Percentiles rank a stretch among this genome's conserved stretches.
Conservation (phyloP, 1,139 yeast genomes). For the Pichia sp. region DNA sequence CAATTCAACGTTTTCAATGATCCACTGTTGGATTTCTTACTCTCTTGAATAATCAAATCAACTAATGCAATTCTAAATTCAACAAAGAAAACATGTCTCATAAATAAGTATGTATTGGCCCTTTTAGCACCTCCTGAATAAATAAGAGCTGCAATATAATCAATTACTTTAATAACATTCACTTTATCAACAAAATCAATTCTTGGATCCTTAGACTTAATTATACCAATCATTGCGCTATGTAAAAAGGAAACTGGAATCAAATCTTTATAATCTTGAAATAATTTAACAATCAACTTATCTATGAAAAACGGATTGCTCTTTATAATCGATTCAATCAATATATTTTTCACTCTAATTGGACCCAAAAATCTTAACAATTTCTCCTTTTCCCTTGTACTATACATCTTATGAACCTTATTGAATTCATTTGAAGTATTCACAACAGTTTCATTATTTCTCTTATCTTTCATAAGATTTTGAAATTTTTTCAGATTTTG, state of each 20-base stretch:
- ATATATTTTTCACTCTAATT: slow-evolving; percentile 16
- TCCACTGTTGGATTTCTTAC: slow-evolving; percentile 16
- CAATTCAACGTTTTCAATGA: slow-evolving; percentile 20
- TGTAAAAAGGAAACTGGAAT: slow-evolving; percentile 22
- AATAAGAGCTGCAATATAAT: slow-evolving; percentile 18
- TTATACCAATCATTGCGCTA: slow-evolving; percentile 19
- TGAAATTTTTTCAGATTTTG: slow-evolving; percentile 9
- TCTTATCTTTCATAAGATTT: background rate
- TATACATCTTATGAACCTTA: slow-evolving; percentile 8
- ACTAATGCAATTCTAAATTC: slow-evolving; percentile 15
- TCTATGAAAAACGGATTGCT: slow-evolving; percentile 14
- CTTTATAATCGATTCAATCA: slow-evolving; percentile 15
- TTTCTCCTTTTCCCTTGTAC: slow-evolving; percentile 12
- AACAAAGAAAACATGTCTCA: slow-evolving; percentile 13
- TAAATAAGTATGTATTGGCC: slow-evolving; percentile 11
- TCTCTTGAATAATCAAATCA: slow-evolving; percentile 18
- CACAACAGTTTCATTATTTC: background rate
- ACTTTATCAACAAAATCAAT: slow-evolving; percentile 17
- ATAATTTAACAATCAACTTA: slow-evolving; percentile 13
- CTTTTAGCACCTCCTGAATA: slow-evolving; percentile 10
- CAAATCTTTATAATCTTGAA: slow-evolving; percentile 18
- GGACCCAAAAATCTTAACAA: slow-evolving; percentile 13
- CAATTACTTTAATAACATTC: slow-evolving; percentile 18
- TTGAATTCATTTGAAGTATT: background rate
- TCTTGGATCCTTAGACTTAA: slow-evolving; percentile 8